Evolutionary conservation across 2,329 filamentous ascomycete genomes (phyloP).

Genomic region (Calonectria naviculata): DNA sequence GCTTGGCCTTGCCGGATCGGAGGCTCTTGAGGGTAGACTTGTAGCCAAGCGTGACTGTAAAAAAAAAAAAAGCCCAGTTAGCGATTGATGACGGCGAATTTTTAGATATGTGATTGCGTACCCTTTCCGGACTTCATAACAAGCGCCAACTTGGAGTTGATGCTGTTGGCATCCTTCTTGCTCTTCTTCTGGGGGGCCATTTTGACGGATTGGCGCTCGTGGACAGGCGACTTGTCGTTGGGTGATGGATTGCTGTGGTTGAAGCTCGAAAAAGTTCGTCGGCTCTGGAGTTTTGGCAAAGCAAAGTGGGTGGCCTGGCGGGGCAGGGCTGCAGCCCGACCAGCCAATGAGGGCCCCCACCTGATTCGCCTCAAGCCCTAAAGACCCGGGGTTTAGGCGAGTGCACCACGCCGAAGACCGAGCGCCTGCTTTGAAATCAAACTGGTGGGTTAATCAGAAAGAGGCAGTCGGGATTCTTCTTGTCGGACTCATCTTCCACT

Average conservation of each 20-base stretch:
- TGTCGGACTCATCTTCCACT: conserved; percentile 44
- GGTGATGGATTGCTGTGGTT: conserved; percentile 44
- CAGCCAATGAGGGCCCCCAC: conserved; percentile 43
- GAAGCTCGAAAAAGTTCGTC: conserved; percentile 37
- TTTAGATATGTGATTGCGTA: conserved; percentile 54
- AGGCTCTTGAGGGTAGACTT: conserved; percentile 79
- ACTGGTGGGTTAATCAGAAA: conserved; percentile 44
- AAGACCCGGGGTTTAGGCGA: conserved; percentile 53
- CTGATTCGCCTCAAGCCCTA: conserved; percentile 46
- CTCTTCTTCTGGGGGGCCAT: conserved; percentile 80
- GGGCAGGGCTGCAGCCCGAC: conserved; percentile 29
- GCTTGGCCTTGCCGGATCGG: conserved; percentile 97
- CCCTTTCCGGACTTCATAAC: conserved; percentile 80
- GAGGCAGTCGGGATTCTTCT: conserved; percentile 42
- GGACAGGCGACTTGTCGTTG: conserved; percentile 47
- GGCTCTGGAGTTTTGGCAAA: conserved; percentile 38
- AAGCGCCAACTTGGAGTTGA: conserved; percentile 70
- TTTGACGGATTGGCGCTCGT: conserved; percentile 59
- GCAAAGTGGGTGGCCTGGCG: conserved; percentile 29
- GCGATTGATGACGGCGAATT: neutral
- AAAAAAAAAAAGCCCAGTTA: conserved; percentile 30
- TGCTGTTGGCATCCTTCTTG: conserved; percentile 86
- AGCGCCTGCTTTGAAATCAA: conserved; percentile 68
- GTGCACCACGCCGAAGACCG: conserved; percentile 43
- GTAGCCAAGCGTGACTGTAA: conserved; percentile 54